Conservation (phyloP, 345 rosid genomes). For the Linum lewisii region DNA sequence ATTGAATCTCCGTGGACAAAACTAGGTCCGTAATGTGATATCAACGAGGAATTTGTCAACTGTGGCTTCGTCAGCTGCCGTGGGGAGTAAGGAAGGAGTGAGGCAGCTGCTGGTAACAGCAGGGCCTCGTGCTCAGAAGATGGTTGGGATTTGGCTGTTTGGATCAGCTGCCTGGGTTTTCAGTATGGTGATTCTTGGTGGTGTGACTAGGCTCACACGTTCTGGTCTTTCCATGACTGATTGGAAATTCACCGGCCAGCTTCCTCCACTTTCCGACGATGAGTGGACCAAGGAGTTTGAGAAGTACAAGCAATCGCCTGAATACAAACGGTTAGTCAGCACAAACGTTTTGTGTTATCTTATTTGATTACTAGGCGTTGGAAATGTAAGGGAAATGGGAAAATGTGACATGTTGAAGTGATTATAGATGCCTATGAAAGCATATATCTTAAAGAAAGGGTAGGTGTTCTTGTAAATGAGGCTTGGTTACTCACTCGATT, state of each 20-base stretch:
- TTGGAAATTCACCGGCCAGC: conserved; percentile 79
- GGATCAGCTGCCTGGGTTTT: conserved; percentile 95
- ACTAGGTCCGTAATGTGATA: conserved; percentile 36
- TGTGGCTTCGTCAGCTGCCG: conserved; percentile 28
- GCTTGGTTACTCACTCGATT: conserved; percentile 1
- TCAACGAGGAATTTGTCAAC: conserved; percentile 45
- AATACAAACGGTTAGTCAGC: conserved; percentile 52
- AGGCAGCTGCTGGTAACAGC: conserved; percentile 55
- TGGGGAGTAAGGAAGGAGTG: conserved; percentile 53
- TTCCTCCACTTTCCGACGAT: conserved; percentile 76
- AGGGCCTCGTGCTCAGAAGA: conserved; percentile 74
- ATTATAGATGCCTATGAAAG: background rate
- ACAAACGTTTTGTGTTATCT: background rate
- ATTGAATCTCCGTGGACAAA: background rate
- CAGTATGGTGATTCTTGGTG: conserved; percentile 88
- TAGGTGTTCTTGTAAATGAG: background rate
- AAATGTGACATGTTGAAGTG: too few species aligned
- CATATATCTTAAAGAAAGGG: background rate
- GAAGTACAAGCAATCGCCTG: conserved; percentile 82
- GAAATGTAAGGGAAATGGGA: too few species aligned
- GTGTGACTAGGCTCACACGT: conserved; percentile 71
- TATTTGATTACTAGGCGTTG: too few species aligned
- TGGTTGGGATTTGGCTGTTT: conserved; percentile 90
- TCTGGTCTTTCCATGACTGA: conserved; percentile 98
- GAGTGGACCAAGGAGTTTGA: conserved; percentile 80